Conservation (phyloP, 1,139 yeast species). For the Candida anutae region DNA sequence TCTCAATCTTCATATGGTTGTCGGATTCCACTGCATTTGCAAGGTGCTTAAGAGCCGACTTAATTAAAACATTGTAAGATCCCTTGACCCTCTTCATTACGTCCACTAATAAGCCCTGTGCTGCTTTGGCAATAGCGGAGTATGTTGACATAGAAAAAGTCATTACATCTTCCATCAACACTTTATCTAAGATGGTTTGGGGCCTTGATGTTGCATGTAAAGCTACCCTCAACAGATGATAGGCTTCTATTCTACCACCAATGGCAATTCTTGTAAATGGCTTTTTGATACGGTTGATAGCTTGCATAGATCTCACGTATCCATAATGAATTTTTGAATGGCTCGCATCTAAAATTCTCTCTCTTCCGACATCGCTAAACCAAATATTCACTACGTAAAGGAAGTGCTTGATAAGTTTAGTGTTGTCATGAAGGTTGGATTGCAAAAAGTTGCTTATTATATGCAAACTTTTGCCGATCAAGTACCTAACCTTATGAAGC, state of each 20-base stretch:
- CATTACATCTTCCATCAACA: conserved; percentile 63
- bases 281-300: conserved; percentile 44
- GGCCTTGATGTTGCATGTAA: conserved; percentile 71
- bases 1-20: conserved; percentile 55
- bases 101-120: conserved; percentile 62
- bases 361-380: conserved; percentile 80
- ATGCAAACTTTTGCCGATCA: conserved; percentile 65
- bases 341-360: conserved; percentile 54
- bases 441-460: conserved; percentile 44
- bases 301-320: conserved; percentile 29
- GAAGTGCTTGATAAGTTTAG: conserved; percentile 59
- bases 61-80: conserved; percentile 49
- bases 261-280: conserved; percentile 76
- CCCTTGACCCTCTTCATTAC: conserved; percentile 71
- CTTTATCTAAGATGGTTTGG: conserved; percentile 60
- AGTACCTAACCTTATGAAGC: conserved; percentile 54
- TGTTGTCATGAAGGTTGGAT: conserved; percentile 53
- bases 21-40: conserved; percentile 42
- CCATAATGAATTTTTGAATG: conserved; percentile 32
- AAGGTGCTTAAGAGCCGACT: conserved; percentile 41
- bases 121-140: conserved; percentile 59
- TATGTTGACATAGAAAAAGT: conserved; percentile 64
- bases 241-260: conserved; percentile 69
- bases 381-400: conserved; percentile 67
- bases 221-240: conserved; percentile 68